phyloP scores from a whole-genome alignment of 2,329 filamentous ascomycete species.

The Stagonosporopsis cucurbitacearum region DNA sequence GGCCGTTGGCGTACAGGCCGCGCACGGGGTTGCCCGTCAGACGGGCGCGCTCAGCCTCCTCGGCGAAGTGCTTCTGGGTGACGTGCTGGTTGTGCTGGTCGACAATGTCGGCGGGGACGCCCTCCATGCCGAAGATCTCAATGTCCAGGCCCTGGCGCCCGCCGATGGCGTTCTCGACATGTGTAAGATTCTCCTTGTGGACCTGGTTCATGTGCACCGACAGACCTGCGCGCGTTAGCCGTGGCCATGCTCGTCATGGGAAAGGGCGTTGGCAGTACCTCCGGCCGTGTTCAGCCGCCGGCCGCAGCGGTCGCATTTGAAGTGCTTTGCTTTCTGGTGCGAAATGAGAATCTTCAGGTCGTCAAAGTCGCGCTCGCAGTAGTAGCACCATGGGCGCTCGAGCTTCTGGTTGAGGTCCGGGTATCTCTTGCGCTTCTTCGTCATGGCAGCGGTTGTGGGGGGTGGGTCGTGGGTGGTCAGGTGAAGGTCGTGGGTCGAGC shows the following conservation, averaged over 20 bases:
- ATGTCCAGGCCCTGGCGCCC: slow-evolving; percentile 86
- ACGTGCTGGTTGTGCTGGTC: slow-evolving; percentile 87
- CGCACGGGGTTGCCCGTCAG: slow-evolving; percentile 84
- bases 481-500: too few relatives aligned
- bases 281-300: slow-evolving; percentile 91
- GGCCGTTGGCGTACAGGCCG: slow-evolving; percentile 47
- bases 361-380: slow-evolving; percentile 99
- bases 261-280: slow-evolving; percentile 63
- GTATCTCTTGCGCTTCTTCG: slow-evolving; percentile 86
- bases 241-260: neutral
- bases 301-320: slow-evolving; percentile 92
- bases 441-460: slow-evolving; percentile 38
- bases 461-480: too few relatives aligned
- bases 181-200: slow-evolving; percentile 88
- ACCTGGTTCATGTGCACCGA: slow-evolving; percentile 98
- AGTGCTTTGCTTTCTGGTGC: slow-evolving; percentile 99
- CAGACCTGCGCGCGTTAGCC: slow-evolving; percentile 66
- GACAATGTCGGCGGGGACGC: slow-evolving; percentile 85
- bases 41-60: slow-evolving; percentile 80
- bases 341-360: slow-evolving; percentile 95
- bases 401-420: slow-evolving; percentile 89
- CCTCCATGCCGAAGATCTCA: slow-evolving; percentile 98
- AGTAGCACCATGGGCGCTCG: slow-evolving; percentile 93
- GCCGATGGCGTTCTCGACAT: slow-evolving; percentile 89
- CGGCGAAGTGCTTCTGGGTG: slow-evolving; percentile 82